A percentile compares a stretch with the other conserved stretches of the same genome.
Evolutionary conservation across 225 moss, liverwort and hornwort genomes (phyloP).

Genomic region (Thuidium tamariscinum): DNA sequence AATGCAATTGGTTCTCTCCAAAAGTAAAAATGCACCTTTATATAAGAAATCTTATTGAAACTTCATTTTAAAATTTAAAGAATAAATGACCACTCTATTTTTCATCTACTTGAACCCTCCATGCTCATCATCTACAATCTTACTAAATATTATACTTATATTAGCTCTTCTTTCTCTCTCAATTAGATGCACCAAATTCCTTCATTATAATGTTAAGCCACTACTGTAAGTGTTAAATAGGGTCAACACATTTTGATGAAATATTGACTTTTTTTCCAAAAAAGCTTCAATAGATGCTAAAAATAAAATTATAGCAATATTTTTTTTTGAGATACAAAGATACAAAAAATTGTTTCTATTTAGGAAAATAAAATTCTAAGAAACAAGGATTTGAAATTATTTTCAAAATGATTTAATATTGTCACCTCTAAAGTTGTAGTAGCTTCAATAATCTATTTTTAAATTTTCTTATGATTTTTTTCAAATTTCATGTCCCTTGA

Average conservation of each 20-base stretch:
- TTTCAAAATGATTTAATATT: neutral
- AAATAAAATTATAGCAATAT: fast-evolving
- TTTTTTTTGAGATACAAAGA: too few relatives aligned
- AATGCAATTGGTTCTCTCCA: neutral
- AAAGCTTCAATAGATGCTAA: too few relatives aligned
- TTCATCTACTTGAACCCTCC: fast-evolving
- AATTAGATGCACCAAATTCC: neutral
- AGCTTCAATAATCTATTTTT: neutral
- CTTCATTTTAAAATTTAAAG: fast-evolving
- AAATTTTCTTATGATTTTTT: fast-evolving
- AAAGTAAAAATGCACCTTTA: neutral
- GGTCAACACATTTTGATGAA: fast-evolving
- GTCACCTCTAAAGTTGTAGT: neutral
- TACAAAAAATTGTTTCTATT: neutral
- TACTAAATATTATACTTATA: too few relatives aligned
- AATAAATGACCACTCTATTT: neutral
- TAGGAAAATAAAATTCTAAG: neutral
- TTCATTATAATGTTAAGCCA: fast-evolving
- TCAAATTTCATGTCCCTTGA: fast-evolving
- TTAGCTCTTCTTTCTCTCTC: neutral
- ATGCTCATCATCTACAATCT: fast-evolving
- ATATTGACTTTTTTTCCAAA: neutral
- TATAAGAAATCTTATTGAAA: fast-evolving
- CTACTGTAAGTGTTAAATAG: fast-evolving
- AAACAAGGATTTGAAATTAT: neutral